Evolutionary conservation across 192 early-diverging fungal genomes (phyloP).

Genomic region (Backusella westeae): DNA sequence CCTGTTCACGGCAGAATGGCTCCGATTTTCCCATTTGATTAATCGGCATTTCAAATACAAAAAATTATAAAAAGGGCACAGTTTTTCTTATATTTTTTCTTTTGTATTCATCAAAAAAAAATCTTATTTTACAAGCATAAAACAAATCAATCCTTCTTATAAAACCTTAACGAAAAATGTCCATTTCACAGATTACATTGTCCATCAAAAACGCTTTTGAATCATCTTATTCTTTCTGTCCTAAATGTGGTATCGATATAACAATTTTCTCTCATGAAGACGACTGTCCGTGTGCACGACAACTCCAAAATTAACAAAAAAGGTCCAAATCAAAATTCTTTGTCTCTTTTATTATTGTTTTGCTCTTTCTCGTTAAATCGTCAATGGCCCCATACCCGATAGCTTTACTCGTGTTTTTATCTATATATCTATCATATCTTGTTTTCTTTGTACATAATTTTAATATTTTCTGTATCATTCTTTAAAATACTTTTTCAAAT

Average conservation of each 20-base stretch:
- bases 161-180: neutral
- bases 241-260: constrained; percentile 15
- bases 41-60: neutral
- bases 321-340: neutral
- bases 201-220: neutral
- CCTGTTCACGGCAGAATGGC: neutral
- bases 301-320: neutral
- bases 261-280: constrained; percentile 20
- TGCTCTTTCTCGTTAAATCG: neutral
- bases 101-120: neutral
- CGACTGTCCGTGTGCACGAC: constrained; percentile 6
- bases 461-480: too few relatives aligned
- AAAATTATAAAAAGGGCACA: neutral
- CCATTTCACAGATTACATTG: neutral
- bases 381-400: neutral
- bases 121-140: neutral
- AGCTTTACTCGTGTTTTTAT: too few relatives aligned
- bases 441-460: too few relatives aligned
- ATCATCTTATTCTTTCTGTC: constrained; percentile 9
- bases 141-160: neutral
- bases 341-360: neutral
- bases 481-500: too few relatives aligned
- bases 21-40: neutral
- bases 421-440: too few relatives aligned
- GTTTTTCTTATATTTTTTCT: neutral